Conservation (phyloP, 257 asterid species). For the Przewalskia tangutica region DNA sequence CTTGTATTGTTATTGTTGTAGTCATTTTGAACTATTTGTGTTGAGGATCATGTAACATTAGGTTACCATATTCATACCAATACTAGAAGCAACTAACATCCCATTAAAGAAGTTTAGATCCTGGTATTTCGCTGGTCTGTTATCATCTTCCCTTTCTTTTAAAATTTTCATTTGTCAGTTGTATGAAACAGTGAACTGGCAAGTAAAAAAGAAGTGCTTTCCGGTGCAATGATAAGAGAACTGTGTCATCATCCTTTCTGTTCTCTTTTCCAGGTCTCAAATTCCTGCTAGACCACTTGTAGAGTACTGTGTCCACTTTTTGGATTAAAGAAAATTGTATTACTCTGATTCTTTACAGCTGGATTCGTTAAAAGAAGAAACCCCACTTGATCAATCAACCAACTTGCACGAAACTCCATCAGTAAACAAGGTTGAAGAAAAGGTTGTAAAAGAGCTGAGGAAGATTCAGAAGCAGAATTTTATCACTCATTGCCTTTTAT, state of each 20-base stretch:
- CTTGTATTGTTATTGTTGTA: no score
- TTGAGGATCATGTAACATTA: background rate
- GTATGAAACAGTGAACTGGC: background rate
- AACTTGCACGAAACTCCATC: background rate
- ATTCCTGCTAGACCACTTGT: background rate
- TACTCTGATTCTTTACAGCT: constrained; percentile 14
- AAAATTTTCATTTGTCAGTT: background rate
- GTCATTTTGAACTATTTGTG: no score
- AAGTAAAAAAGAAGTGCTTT: background rate
- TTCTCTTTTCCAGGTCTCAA: background rate
- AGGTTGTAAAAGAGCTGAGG: constrained; percentile 46
- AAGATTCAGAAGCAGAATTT: constrained; percentile 51
- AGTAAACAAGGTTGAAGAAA: constrained; percentile 12
- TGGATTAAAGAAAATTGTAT: background rate
- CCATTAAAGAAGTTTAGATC: background rate
- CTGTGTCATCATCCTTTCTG: background rate
- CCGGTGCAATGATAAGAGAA: background rate
- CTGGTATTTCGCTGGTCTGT: background rate
- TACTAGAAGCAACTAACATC: background rate
- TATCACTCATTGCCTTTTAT: constrained; percentile 60
- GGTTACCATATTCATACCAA: background rate
- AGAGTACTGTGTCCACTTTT: background rate
- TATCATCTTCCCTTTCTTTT: background rate
- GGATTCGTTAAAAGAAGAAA: constrained; percentile 32
- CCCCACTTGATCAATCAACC: background rate